These are phyloP conservation scores for Inonotus hispidus DNA, from an alignment of 1,284 basidiomycete genomes.

Conservation along the genomic window DNA sequence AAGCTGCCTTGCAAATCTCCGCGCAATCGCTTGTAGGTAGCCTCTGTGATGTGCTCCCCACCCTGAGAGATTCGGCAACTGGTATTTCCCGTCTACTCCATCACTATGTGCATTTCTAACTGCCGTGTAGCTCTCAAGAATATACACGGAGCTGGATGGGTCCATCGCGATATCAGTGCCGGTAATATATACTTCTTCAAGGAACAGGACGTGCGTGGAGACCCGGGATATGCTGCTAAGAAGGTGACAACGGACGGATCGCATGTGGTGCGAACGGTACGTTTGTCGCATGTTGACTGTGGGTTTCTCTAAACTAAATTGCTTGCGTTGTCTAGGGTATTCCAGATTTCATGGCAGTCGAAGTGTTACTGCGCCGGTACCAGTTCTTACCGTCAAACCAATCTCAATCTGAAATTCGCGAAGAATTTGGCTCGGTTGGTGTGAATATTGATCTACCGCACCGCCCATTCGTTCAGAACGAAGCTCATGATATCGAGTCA, in stretches of 20 bases:
- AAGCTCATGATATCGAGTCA: slow-evolving; percentile 2
- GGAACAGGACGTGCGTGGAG: neutral
- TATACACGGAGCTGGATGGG: neutral
- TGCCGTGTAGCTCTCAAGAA: neutral
- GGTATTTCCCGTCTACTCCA: neutral
- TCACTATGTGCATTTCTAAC: neutral
- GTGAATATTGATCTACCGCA: too few species aligned
- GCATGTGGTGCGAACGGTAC: neutral
- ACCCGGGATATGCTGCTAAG: neutral
- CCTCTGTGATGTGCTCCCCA: neutral
- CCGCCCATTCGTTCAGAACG: neutral
- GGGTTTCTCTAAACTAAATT: neutral
- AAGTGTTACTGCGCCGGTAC: neutral
- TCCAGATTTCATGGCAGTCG: neutral
- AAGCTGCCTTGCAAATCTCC: too few species aligned
- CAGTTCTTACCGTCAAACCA: neutral
- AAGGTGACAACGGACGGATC: neutral
- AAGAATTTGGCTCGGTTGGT: too few species aligned
- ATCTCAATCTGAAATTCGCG: too few species aligned
- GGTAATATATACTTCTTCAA: neutral
- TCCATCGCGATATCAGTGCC: neutral
- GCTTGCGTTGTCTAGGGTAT: neutral
- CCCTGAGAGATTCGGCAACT: neutral
- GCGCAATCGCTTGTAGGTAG: too few species aligned
- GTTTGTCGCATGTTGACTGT: neutral